Evolutionary conservation across 148 eudicot species (phyloP).

Genomic region (Chenopodium formosanum): DNA sequence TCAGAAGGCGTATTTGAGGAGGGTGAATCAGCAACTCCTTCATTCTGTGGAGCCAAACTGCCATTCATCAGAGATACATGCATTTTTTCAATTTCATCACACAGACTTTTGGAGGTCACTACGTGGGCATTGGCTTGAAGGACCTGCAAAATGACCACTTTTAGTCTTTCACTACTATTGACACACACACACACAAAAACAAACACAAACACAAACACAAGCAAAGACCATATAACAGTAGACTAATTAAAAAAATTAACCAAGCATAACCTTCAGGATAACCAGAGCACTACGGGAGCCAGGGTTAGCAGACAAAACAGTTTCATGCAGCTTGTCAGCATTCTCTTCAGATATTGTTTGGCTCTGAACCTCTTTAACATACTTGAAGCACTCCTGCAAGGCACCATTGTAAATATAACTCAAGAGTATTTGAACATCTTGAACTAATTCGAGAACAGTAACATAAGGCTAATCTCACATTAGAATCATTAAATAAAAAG

Average conservation of each 20-base stretch:
- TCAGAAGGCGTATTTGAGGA: conserved; percentile 55
- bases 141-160: conserved; percentile 42
- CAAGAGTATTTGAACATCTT: not conserved
- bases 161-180: not conserved
- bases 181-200: not conserved
- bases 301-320: conserved; percentile 42
- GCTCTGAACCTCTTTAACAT: conserved; percentile 57
- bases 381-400: conserved; percentile 75
- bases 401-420: conserved; percentile 19
- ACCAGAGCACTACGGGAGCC: conserved; percentile 49
- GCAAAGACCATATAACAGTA: not conserved
- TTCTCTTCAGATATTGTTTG: conserved; percentile 45
- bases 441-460: not conserved
- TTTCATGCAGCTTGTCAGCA: conserved; percentile 45
- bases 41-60: conserved; percentile 47
- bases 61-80: conserved; percentile 41
- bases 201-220: not conserved
- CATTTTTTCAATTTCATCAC: conserved; percentile 69
- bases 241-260: not conserved
- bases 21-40: conserved; percentile 47
- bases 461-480: not conserved
- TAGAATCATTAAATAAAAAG: conserved; percentile 1
- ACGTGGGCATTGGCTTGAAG: conserved; percentile 67
- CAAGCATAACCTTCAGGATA: conserved; percentile 59
- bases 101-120: conserved; percentile 46